Evolutionary conservation across 2,329 filamentous ascomycete species (phyloP).

Genomic region (Cladosporium velox): DNA sequence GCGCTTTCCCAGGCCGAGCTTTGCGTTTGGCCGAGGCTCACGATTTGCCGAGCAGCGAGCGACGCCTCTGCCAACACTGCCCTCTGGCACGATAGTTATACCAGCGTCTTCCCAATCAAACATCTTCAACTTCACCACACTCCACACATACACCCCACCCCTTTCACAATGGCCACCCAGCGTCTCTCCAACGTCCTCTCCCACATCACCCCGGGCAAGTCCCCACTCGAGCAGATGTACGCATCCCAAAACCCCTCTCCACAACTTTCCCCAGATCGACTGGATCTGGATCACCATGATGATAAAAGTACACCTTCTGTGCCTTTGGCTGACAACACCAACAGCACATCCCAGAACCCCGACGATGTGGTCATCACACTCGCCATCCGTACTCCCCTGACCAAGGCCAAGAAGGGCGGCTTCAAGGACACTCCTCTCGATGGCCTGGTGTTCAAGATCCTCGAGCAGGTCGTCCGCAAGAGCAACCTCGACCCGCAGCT

Average conservation of each 20-base stretch:
- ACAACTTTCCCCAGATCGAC: conserved; percentile 60
- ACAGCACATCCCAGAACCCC: conserved; percentile 71
- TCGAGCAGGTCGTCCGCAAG: conserved; percentile 60
- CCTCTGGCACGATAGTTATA: not conserved
- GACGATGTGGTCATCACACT: conserved; percentile 97
- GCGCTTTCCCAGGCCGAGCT: not conserved
- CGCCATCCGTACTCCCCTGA: conserved; percentile 82
- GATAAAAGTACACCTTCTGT: conserved; percentile 16
- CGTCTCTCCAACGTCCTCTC: conserved; percentile 84
- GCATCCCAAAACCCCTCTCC: conserved; percentile 37
- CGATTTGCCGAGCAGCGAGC: conserved; percentile 7
- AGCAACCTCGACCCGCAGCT: conserved; percentile 37
- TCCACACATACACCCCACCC: not conserved
- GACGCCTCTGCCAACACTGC: not conserved
- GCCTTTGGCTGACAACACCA: not conserved
- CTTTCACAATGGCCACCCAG: conserved; percentile 71
- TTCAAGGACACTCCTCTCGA: conserved; percentile 94
- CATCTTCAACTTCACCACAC: not conserved
- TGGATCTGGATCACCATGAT: conserved; percentile 50
- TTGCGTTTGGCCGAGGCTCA: conserved; percentile 9
- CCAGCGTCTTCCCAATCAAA: not conserved
- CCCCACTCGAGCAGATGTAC: conserved; percentile 76
- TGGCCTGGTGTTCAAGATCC: conserved; percentile 77
- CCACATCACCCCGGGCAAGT: conserved; percentile 73
- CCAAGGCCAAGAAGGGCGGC: conserved; percentile 86